These are phyloP conservation scores for Aspergillus fumigatiaffinis DNA, from an alignment of 2,329 filamentous ascomycete genomes.

Conservation along the genomic window DNA sequence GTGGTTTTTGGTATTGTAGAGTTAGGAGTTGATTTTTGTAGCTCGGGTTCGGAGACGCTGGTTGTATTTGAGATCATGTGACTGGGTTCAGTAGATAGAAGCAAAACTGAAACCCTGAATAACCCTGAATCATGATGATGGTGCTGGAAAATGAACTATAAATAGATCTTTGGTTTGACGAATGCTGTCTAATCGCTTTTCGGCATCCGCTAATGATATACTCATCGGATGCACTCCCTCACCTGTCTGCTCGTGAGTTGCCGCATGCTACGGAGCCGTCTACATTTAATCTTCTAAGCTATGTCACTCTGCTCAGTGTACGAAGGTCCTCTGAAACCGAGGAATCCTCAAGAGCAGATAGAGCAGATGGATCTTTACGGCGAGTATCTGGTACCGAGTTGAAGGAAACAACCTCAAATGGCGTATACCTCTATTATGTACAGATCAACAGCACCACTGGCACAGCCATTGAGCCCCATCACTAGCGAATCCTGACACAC, in stretches of 20 bases:
- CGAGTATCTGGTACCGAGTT: conserved; percentile 1
- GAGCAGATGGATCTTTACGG: neutral
- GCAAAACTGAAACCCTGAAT: neutral
- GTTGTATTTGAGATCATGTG: neutral
- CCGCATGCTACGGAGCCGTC: neutral
- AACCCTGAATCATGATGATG: neutral
- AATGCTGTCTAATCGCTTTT: neutral
- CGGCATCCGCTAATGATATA: neutral
- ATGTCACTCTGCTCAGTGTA: neutral
- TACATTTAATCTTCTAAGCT: neutral
- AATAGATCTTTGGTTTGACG: too few species aligned
- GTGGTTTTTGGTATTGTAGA: neutral
- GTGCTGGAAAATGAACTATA: neutral
- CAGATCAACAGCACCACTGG: conserved; percentile 13
- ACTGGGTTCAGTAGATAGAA: neutral
- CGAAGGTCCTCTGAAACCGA: neutral
- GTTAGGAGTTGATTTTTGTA: neutral
- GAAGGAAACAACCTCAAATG: conserved; percentile 20
- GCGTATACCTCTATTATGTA: conserved; percentile 26
- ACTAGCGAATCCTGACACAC: neutral
- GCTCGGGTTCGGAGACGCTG: neutral
- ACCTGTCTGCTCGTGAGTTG: neutral
- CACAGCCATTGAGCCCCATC: neutral
- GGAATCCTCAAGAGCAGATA: neutral
- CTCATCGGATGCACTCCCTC: too few species aligned